phyloP scores from a whole-genome alignment of 2,329 filamentous ascomycete species.

The Magnaporthiopsis poae region DNA sequence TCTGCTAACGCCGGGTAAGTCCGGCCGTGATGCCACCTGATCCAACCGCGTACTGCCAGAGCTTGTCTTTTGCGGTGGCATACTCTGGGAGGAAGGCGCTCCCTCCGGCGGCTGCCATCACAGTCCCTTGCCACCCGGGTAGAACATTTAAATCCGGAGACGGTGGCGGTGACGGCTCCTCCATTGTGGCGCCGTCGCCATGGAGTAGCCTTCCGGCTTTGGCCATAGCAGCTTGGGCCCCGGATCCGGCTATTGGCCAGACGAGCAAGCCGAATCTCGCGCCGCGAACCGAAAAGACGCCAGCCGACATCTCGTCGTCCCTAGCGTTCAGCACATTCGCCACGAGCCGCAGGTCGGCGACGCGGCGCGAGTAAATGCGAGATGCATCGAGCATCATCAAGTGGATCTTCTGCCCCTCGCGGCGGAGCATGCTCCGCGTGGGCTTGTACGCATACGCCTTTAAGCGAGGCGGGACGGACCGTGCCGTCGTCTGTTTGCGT shows the following conservation, averaged over 20 bases:
- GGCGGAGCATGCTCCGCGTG: slow-evolving; percentile 53
- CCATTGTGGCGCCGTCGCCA: slow-evolving; percentile 41
- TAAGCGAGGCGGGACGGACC: slow-evolving; percentile 55
- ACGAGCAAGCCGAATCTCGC: slow-evolving; percentile 44
- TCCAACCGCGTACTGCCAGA: slow-evolving; percentile 35
- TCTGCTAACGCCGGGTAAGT: slow-evolving; percentile 35
- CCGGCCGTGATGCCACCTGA: slow-evolving; percentile 38
- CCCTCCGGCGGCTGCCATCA: slow-evolving; percentile 43
- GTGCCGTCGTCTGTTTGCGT: slow-evolving; percentile 58
- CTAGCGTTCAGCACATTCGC: slow-evolving; percentile 42
- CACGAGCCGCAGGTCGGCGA: slow-evolving; percentile 49
- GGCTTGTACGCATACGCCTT: slow-evolving; percentile 57
- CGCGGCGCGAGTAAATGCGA: slow-evolving; percentile 48
- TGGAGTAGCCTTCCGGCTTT: slow-evolving; percentile 30
- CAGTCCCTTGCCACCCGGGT: slow-evolving; percentile 40
- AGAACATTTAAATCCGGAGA: slow-evolving; percentile 38
- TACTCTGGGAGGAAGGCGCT: slow-evolving; percentile 47
- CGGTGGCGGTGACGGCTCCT: slow-evolving; percentile 46
- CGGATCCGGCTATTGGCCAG: slow-evolving; percentile 37
- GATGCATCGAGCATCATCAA: slow-evolving; percentile 52
- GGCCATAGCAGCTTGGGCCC: slow-evolving; percentile 32
- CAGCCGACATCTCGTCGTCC: slow-evolving; percentile 34
- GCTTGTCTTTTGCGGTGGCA: slow-evolving; percentile 32
- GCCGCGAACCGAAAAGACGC: slow-evolving; percentile 29
- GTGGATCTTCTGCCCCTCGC: slow-evolving; percentile 52